Base-by-base conservation (phyloP, 306 rosid species). In the Cucumis melo region DNA sequence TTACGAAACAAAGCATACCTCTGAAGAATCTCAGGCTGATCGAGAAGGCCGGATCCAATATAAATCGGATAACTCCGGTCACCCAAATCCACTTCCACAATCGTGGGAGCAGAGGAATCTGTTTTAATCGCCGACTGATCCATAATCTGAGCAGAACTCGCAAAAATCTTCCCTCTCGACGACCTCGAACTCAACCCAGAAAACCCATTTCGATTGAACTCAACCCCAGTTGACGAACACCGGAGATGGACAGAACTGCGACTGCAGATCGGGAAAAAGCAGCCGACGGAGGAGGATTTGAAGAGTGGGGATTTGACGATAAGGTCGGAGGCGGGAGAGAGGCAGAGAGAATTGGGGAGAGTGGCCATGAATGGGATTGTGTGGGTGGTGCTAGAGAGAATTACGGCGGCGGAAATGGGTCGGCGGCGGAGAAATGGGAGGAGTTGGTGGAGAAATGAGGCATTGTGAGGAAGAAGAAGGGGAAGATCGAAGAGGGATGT, bases 31-130 rank as follows among this genome's bases (percentile, higher is more conserved):
- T 92, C 82, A 10, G 96, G 96, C 76, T 85, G 73, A 53, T 90
- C 58, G 2, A 92, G 97, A 54, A 94, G 87, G 3, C 93, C 93
- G 73, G 97, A 86, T 60, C 97, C 97, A 39, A 94, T 92, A 24
- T 92, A 92, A 84, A 94, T 94, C 53, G 99, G 99, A 63, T 94
- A 94, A 83, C 97, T 94, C 80, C 99, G 93, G 75, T 78, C 67
- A 29, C 97, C 97, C 90, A 92, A 90, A 88, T 87, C 88, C 36
- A 94, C 99, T 51, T 90, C 87, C 20, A 94, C 97, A 63, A 77
- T 75, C 9, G 89, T 77, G 32, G 90, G 87, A 44, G 66, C 74
- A 1, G 63, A 57, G 36, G 82, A 55, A 42, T 77, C 83, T 8
- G 83, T 78, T 80, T 72, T 75, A 7, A 85, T 14, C 14, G 86